Evolutionary conservation across 2,329 filamentous ascomycete species (phyloP).

Genomic region (Fusarium irregulare): DNA sequence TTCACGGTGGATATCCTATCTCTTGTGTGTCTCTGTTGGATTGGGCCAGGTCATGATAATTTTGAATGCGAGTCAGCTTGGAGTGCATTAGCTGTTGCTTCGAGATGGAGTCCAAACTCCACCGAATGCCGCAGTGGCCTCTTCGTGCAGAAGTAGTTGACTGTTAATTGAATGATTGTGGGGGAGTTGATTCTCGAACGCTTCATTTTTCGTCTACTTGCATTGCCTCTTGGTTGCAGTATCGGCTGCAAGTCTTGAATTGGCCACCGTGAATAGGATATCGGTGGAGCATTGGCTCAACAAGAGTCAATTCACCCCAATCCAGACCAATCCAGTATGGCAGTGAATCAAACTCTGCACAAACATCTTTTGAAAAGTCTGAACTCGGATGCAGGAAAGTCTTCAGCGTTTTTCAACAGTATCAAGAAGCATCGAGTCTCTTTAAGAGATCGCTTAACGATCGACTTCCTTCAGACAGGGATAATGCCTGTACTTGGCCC

Average conservation of each 20-base stretch:
- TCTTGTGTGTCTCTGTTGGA: constrained; percentile 33
- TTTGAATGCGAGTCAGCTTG: constrained; percentile 35
- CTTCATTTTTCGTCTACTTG: constrained; percentile 20
- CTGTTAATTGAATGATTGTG: background rate
- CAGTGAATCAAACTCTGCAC: background rate
- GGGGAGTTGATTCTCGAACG: constrained; percentile 20
- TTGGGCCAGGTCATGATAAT: constrained; percentile 12
- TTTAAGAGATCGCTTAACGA: constrained; percentile 4
- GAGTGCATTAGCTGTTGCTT: constrained; percentile 18
- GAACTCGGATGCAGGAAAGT: background rate
- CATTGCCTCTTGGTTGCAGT: constrained; percentile 6
- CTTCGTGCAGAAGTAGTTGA: background rate
- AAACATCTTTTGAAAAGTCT: background rate
- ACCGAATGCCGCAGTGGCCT: background rate
- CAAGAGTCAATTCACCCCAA: background rate
- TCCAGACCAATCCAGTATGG: background rate
- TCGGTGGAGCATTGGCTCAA: constrained; percentile 12
- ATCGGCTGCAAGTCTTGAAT: constrained; percentile 18
- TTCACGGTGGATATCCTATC: constrained; percentile 26
- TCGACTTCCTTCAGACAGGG: constrained; percentile 23
- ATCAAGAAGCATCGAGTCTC: constrained; percentile 7
- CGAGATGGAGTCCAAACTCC: constrained; percentile 20
- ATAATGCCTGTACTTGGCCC: constrained; percentile 21
- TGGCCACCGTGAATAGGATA: constrained; percentile 37
- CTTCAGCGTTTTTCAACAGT: background rate